Conservation (phyloP, 2,329 filamentous ascomycete genomes). For the Pezicula rhizophila region DNA sequence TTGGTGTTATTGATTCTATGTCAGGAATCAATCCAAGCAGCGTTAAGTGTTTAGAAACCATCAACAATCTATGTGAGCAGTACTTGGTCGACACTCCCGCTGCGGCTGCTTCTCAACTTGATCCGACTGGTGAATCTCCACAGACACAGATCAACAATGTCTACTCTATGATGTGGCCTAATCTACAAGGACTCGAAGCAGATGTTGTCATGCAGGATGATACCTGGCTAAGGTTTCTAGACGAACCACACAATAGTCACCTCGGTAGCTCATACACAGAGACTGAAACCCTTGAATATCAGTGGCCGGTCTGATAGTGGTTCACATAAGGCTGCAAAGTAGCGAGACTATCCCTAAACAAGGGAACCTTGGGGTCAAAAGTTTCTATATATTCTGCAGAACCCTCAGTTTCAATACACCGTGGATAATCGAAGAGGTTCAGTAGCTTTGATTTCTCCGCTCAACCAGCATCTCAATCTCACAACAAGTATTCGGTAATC, state of each 20-base stretch:
- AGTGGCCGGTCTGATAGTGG: too few relatives aligned
- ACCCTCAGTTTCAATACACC: too few relatives aligned
- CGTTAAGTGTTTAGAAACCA: slow-evolving; percentile 10
- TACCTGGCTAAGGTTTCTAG: slow-evolving; percentile 31
- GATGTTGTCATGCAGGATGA: slow-evolving; percentile 34
- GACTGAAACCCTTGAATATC: background rate
- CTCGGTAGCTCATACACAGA: background rate
- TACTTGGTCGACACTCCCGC: slow-evolving; percentile 3
- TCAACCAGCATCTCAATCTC: too few relatives aligned
- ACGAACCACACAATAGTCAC: background rate
- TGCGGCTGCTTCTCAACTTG: background rate
- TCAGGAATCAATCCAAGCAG: slow-evolving; percentile 8
- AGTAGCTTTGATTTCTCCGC: too few relatives aligned
- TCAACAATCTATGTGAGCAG: slow-evolving; percentile 10
- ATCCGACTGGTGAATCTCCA: slow-evolving; percentile 31
- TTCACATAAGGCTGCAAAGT: too few relatives aligned
- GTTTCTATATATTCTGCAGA: too few relatives aligned
- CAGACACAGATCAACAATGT: slow-evolving; percentile 38
- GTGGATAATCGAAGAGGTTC: too few relatives aligned
- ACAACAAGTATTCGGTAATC: too few relatives aligned
- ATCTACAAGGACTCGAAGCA: slow-evolving; percentile 30
- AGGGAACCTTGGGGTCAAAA: too few relatives aligned
- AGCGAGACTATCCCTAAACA: too few relatives aligned
- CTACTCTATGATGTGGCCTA: slow-evolving; percentile 42
- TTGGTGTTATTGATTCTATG: slow-evolving; percentile 10